Evolutionary conservation across 2,329 filamentous ascomycete species (phyloP), one percentile per base, ranked within the genome.

Genomic region (Colletotrichum sublineola): DNA sequence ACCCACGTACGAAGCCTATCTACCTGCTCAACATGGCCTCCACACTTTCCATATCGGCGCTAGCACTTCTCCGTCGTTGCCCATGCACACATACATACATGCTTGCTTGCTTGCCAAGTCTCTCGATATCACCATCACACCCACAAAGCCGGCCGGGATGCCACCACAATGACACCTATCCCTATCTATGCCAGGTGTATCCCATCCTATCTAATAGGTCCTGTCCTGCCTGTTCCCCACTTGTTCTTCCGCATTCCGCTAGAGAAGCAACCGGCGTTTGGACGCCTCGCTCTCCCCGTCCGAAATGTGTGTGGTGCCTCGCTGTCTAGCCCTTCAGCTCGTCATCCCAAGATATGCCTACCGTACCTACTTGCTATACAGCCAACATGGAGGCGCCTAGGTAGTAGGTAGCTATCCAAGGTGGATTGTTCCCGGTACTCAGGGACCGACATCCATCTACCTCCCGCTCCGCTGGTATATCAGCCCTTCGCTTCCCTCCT

Each of bases 51-150:
- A 40, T 15, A 44, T 12, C 58, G 11, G 3, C 65, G 40, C 69
- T 72, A 72, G 66, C 58, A 63, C 66, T 14, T 48, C 44, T 69
- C 44, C 69, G 69, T 72, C 69, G 18, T 24, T 20, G 36, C 48
- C 58, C 58, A 72, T 60, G 24, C 24, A 24, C 1, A 24, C 24
- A 24, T 24, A 24, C 24, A 24, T 24, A 24, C 24, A 24, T 24
- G 24, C 24, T 24, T 24, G 24, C 24, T 24, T 24, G 65, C 58
- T 53, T 46, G 65, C 65, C 66, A 69, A 72, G 66, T 15, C 14
- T 20, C 33, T 69, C 42, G 46, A 69, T 60, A 72, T 64, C 69
- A 56, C 15, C 38, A 46, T 69, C 66, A 61, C 53, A 52, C 66
- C 50, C 31, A 53, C 44, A 38, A 42, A 31, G 14, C 46, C 46